Base-by-base conservation (phyloP, 192 early-diverging fungal genomes). In the Coemansia sp. region DNA sequence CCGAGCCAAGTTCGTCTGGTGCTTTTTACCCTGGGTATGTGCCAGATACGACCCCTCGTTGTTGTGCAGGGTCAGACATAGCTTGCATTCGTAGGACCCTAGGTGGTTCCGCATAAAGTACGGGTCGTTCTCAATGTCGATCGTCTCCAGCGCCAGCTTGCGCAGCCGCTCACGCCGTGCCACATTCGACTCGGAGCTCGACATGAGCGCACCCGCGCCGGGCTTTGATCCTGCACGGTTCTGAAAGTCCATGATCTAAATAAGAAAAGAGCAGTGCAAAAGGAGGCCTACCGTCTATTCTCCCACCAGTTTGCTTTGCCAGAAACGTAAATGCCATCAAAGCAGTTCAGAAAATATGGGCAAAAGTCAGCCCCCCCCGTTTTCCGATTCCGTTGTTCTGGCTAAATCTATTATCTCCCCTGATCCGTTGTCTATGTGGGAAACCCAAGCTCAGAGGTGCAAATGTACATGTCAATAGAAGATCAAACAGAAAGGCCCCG, bases 11-110 rank as follows among this genome's bases (percentile, higher is more conserved):
- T 98, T 98, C 12, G 89, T 86, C 49, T 92, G 90, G 78, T 98
- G 95, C 76, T 96, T 98, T 54, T 98, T 98, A 45, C 93, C 95
- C 70, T 96, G 95, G 7, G 95, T 96, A 51, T 98, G 95, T 2
- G 93, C 90, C 14, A 98, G 74, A 62, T 98, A 98, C 1, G 85
- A 88, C 2, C 93, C 95, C 54, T 98, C 95, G 60, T 95, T 90
- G 40, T 80, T 89, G 65, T 91, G 89, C 11, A 89, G 71, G 5
- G 89, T 91, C 20, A 90, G 60, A 57, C 88, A 90, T 11, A 90
- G 73, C 63, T 87, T 88, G 66, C 87, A 90, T 51, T 90, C 87
- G 61, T 85, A 84, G 3, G 82, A 86, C 4, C 85, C 84, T 29
- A 85, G 59, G 45, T 95, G 83, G 75, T 91, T 88, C 78, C 90